phyloP scores from a whole-genome alignment of 495 filamentous ascomycete species.

The Aspergillus steynii region DNA sequence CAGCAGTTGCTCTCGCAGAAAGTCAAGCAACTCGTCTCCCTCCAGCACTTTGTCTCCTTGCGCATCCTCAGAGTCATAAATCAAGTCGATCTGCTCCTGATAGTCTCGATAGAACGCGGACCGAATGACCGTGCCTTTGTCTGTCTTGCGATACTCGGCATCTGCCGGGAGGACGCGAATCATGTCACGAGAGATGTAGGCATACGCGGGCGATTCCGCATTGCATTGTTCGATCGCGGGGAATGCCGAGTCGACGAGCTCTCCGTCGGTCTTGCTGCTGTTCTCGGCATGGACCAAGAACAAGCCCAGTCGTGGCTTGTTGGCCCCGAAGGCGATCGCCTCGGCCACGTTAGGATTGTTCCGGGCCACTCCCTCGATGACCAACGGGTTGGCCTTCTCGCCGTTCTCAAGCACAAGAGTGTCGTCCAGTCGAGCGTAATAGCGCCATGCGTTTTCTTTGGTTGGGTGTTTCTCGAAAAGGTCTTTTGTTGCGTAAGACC shows the following conservation, averaged over 20 bases:
- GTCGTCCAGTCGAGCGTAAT: constrained; percentile 57
- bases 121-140: constrained; percentile 55
- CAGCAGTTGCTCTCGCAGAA: constrained; percentile 22
- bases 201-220: constrained; percentile 43
- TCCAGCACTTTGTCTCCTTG: constrained; percentile 12
- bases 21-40: constrained; percentile 18
- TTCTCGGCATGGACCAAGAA: constrained; percentile 43
- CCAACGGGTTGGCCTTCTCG: constrained; percentile 63
- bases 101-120: constrained; percentile 48
- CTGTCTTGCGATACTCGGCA: constrained; percentile 45
- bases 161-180: constrained; percentile 41
- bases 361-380: constrained; percentile 47
- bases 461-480: constrained; percentile 54
- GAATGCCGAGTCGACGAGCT: constrained; percentile 44
- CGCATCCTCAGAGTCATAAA: constrained; percentile 35
- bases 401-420: constrained; percentile 61
- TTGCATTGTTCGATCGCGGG: constrained; percentile 48
- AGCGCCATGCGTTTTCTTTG: constrained; percentile 52
- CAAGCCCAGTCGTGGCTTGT: constrained; percentile 30
- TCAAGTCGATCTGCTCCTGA: constrained; percentile 38
- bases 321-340: constrained; percentile 33
- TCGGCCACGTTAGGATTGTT: constrained; percentile 28
- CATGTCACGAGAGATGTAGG: constrained; percentile 51
- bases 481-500: constrained; percentile 58
- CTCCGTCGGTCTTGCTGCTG: constrained; percentile 30